A percentile compares a stretch with the other conserved stretches of the same genome.
These are phyloP conservation scores for Avena atlantica DNA, from an alignment of 176 grass and related monocot genomes.

Conservation along the genomic window DNA sequence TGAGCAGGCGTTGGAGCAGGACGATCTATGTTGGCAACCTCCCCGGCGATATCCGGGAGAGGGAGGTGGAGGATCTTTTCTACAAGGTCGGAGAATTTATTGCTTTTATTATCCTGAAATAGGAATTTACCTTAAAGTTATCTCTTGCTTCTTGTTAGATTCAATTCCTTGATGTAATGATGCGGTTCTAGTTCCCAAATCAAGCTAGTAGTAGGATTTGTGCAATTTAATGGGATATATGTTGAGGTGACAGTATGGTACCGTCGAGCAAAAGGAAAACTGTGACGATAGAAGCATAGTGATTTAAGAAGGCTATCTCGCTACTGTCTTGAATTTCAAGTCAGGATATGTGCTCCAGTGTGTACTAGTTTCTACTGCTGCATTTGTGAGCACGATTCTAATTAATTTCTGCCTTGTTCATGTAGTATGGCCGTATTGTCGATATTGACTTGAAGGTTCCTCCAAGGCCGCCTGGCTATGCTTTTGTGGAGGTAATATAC, in stretches of 20 bases:
- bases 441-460: slow-evolving; percentile 98
- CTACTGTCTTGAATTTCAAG: neutral
- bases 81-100: slow-evolving; percentile 56
- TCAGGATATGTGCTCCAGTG: neutral
- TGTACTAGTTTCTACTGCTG: neutral
- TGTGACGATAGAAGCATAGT: neutral
- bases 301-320: slow-evolving; percentile 1
- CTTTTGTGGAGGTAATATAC: slow-evolving; percentile 86
- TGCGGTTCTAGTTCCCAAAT: neutral
- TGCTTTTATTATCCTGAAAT: neutral
- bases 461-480: slow-evolving; percentile 94
- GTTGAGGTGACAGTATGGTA: neutral
- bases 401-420: neutral
- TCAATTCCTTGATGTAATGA: neutral
- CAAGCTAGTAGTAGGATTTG: neutral
- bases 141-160: neutral
- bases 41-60: slow-evolving; percentile 92
- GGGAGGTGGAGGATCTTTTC: slow-evolving; percentile 94
- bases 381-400: slow-evolving; percentile 6
- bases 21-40: slow-evolving; percentile 97
- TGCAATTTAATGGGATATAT: neutral
- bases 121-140: neutral
- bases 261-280: neutral
- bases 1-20: slow-evolving; percentile 87
- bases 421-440: slow-evolving; percentile 90